Conservation (phyloP, 2,329 filamentous ascomycete genomes). For the Sarocladium oryzae region DNA sequence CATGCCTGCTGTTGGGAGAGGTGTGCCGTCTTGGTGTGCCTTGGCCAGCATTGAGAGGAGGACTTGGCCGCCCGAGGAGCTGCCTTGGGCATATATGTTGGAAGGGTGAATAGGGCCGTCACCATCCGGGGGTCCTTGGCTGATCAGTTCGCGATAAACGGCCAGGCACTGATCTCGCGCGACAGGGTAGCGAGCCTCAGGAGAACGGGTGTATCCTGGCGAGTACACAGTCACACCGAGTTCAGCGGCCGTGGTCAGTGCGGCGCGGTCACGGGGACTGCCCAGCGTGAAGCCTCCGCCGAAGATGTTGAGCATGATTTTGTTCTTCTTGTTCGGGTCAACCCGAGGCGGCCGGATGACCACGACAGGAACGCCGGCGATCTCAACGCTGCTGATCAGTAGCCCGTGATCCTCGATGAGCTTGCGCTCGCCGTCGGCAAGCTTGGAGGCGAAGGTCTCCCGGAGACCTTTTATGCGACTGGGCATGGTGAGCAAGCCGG, state of each 20-base stretch:
- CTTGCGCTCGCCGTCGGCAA: background rate
- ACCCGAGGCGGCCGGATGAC: background rate
- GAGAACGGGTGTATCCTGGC: background rate
- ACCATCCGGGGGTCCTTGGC: background rate
- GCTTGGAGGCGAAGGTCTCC: background rate
- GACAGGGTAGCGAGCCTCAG: background rate
- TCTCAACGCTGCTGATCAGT: background rate
- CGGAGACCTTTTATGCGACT: background rate
- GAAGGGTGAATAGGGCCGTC: background rate
- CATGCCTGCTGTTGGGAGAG: background rate
- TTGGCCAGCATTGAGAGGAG: background rate
- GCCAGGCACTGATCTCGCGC: background rate
- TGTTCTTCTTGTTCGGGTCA: background rate
- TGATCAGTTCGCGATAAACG: background rate
- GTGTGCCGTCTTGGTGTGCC: background rate
- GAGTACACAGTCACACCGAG: background rate
- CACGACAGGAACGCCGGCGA: background rate
- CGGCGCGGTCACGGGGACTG: background rate
- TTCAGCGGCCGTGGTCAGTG: background rate
- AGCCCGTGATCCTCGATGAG: background rate
- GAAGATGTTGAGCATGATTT: background rate
- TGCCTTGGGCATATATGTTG: background rate
- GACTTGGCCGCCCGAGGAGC: background rate
- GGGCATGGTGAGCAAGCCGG: background rate
- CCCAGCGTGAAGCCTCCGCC: constrained; percentile 1